These are phyloP conservation scores for Scenedesmus sp. DNA, from an alignment of 163 green algal genomes.

Conservation along the genomic window DNA sequence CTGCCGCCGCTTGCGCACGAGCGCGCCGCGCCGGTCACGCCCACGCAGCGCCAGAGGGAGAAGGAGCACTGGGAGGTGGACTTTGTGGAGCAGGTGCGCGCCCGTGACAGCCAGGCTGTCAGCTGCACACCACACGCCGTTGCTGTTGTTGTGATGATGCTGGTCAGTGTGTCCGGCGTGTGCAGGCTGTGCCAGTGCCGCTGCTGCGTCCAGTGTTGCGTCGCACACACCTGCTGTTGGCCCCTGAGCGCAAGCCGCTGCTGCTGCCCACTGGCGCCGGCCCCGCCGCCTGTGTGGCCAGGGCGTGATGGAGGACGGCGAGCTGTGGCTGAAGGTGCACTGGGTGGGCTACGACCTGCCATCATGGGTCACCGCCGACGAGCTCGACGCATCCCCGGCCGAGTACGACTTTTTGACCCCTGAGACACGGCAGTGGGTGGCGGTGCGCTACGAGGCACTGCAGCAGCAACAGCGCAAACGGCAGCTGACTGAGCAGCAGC, in stretches of 20 bases:
- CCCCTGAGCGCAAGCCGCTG: neutral
- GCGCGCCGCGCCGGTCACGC: neutral
- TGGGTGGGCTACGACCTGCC: slow-evolving; percentile 1
- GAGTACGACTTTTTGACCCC: neutral
- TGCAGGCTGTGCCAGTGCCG: too few relatives aligned
- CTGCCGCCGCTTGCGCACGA: neutral
- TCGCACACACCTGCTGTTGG: too few relatives aligned
- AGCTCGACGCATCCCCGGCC: neutral
- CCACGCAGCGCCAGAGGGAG: neutral
- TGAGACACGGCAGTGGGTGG: neutral
- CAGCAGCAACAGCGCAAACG: neutral
- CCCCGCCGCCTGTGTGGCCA: neutral
- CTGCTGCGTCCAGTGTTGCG: too few relatives aligned
- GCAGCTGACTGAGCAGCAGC: too few relatives aligned
- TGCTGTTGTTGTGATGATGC: neutral
- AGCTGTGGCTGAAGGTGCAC: neutral
- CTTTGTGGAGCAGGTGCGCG: neutral
- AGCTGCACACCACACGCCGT: neutral
- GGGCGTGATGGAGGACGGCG: neutral
- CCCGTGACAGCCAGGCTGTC: neutral
- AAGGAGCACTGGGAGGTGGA: neutral
- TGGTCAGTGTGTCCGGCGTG: too few relatives aligned
- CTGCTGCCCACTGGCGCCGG: neutral
- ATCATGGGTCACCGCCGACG: neutral
- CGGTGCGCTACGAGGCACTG: neutral